phyloP scores from a whole-genome alignment of 805 yeast species.

The Ogataea haglerorum region DNA sequence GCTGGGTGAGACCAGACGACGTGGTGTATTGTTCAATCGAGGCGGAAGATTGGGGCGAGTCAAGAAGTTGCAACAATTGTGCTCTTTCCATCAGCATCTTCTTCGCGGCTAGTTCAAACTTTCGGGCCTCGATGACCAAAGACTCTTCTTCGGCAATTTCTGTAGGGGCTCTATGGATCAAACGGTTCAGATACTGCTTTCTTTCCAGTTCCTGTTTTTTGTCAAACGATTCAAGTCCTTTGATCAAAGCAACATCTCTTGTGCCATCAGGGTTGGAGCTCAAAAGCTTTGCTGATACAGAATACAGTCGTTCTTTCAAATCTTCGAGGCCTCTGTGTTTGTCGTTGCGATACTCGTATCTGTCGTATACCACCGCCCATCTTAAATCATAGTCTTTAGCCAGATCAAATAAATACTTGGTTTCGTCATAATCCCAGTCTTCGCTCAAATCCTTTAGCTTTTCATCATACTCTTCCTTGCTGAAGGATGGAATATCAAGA shows the following conservation, averaged over 20 bases:
- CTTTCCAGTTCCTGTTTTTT: constrained; percentile 72
- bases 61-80: constrained; percentile 70
- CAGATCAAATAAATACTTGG: constrained; percentile 70
- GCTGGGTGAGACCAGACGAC: constrained; percentile 85
- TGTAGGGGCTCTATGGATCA: constrained; percentile 84
- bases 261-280: constrained; percentile 34
- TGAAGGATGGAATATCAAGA: constrained; percentile 66
- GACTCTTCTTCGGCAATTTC: constrained; percentile 98
- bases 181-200: constrained; percentile 71
- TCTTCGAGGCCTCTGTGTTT: constrained; percentile 65
- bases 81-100: constrained; percentile 82
- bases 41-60: constrained; percentile 80
- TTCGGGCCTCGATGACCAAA: constrained; percentile 84
- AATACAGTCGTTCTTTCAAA: constrained; percentile 76
- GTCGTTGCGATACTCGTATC: constrained; percentile 47
- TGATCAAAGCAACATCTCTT: constrained; percentile 47
- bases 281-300: constrained; percentile 56
- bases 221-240: constrained; percentile 60
- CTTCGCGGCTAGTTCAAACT: constrained; percentile 89
- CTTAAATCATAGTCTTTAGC: constrained; percentile 58
- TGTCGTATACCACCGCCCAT: constrained; percentile 66
- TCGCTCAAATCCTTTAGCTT: constrained; percentile 34
- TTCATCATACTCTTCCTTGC: constrained; percentile 55
- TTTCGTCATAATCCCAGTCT: constrained; percentile 75
- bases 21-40: constrained; percentile 73